Base-by-base conservation (phyloP, 2,329 filamentous ascomycete species). In the Aspergillus brasiliensis region DNA sequence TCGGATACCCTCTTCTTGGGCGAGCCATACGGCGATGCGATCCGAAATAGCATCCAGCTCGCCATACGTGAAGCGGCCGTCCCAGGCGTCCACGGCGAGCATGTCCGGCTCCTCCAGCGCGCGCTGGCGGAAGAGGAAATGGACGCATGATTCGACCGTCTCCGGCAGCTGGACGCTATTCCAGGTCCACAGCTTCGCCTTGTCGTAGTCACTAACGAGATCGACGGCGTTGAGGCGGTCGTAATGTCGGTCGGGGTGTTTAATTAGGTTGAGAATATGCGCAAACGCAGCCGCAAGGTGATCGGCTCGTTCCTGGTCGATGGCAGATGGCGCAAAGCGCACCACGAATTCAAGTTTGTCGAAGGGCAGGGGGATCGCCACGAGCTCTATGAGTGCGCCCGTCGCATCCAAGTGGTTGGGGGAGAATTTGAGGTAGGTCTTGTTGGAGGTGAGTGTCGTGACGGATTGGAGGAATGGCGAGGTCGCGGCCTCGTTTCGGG, bases 71-170 rank as follows among this genome's bases (percentile, higher is more conserved):
- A 71, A 48, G 4, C 52, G 31, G 37, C 69, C 69, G 55, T 71
- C 69, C 69, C 69, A 71, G 11, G 68, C 65, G 44, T 56, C 51
- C 23, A 70, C 59, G 5, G 69, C 69, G 17, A 56, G 49, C 11
- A 49, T 42, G n/a, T 54, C 44, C 10, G 62, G 62, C 6, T 37
- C 31, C 21, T 59, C 46, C 23, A n/a, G 6, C 5, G 31, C 48
- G 15, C 47, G 46, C 23, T 57, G 21, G 1, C 40, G 13, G 40
- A 59, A 28, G 34, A 58, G 21, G 5, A 59, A 49, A 13, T 60
- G 62, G n/a, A 65, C 60, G 25, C 51, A 56, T 17, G 27, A 31
- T 17, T 54, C 31, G 13, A 52, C 37, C n/a, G 55, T 34, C 40
- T 19, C 44, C 48, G 13, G 64, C 55, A 31, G 57, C 19, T 38